Evolutionary conservation across 345 rosid genomes (phyloP), one percentile per base, ranked within the genome.

Genomic region (Eucalyptus victrix): DNA sequence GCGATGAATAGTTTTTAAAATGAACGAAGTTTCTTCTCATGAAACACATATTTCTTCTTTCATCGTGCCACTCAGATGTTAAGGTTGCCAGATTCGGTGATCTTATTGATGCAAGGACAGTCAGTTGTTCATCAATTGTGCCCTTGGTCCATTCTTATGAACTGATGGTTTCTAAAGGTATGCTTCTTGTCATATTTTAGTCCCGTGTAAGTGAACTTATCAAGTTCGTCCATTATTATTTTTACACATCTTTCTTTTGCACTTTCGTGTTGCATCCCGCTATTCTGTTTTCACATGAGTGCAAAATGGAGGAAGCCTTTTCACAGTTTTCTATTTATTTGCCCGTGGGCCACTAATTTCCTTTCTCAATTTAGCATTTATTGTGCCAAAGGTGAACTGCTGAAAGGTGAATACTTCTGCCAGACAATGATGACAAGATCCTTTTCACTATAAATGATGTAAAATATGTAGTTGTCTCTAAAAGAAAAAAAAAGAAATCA

Each of bases 101-200:
- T 54, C 89, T 91, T 86, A 54, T 93, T 76, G 90, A 92, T 90
- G 95, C 94, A 54, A 93, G 88, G 92, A 93, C 94, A 9, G 94
- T 88, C 32, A 93, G 91, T 45, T 94, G 90, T 88, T 93, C 97
- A 7, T 93, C 95, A 1, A 32, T 93, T 58, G 49, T 60, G 32
- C 81, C 88, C 86, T 89, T 93, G 49, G 72, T 93, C 86, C 93
- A 92, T 88, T 91, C 91, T 69, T 83, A 88, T 45, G 90, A 91
- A 51, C 92, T 89, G 30, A 90, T 93, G 47, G 23, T 91, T 53
- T 93, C 97, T 0, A 92, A 89, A 89, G 94, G 96, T 93, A 89
- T 53, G 24, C 37, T 76, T 76, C 62, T 51, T 88, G 28, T 62
- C 88, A 69, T 37, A 8, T 14, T 45, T 26, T 34, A 40, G 40